A percentile compares a stretch with the other conserved stretches of the same genome.
phyloP scores from a whole-genome alignment of 2,329 filamentous ascomycete genomes.

The Pseudopyricularia cyperi region DNA sequence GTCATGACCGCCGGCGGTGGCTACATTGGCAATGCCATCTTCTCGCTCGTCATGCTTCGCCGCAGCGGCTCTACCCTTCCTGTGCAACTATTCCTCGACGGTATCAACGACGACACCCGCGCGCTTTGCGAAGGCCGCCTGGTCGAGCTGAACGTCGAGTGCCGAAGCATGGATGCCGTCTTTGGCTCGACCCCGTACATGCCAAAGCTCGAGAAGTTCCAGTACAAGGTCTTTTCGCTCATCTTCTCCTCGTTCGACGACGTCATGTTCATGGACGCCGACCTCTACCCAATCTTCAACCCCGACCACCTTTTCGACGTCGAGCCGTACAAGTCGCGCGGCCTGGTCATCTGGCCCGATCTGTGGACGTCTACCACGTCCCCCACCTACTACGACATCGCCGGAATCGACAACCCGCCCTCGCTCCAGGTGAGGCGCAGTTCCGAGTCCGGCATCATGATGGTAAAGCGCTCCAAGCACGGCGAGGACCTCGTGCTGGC shows the following conservation, averaged over 20 bases:
- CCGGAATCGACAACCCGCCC: constrained; percentile 18
- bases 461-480: constrained; percentile 34
- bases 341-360: constrained; percentile 45
- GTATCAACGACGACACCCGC: constrained; percentile 15
- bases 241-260: constrained; percentile 46
- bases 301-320: constrained; percentile 30
- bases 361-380: constrained; percentile 31
- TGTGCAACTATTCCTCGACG: constrained; percentile 24
- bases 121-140: constrained; percentile 17
- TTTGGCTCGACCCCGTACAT: constrained; percentile 9
- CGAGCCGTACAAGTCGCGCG: constrained; percentile 35
- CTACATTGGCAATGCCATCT: constrained; percentile 35
- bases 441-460: constrained; percentile 34
- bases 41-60: constrained; percentile 37
- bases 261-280: constrained; percentile 44
- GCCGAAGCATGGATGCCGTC: constrained; percentile 17
- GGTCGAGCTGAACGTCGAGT: constrained; percentile 16
- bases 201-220: constrained; percentile 25
- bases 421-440: constrained; percentile 16
- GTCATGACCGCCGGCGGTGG: constrained; percentile 34
- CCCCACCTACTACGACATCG: constrained; percentile 29
- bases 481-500: constrained; percentile 31
- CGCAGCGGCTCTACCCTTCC: constrained; percentile 34
- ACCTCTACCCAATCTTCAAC: constrained; percentile 32
- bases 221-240: constrained; percentile 43